Evolutionary conservation across 495 filamentous ascomycete genomes (phyloP), one percentile per base, ranked within the genome.

Genomic region (Penicillium ochrochloron): DNA sequence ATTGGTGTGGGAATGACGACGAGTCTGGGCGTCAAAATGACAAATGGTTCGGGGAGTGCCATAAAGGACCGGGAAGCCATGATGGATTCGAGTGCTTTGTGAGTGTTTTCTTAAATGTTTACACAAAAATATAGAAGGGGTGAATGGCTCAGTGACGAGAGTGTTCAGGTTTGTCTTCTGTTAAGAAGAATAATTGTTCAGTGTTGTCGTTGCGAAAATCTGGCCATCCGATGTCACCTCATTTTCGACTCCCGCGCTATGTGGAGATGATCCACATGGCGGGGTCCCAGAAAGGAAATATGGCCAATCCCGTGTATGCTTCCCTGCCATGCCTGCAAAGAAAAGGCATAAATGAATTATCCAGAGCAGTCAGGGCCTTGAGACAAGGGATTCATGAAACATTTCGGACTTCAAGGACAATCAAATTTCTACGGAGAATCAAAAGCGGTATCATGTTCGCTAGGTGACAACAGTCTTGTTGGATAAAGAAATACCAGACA

Each of bases 1-100:
- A 64, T 59, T 27, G 70, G 63, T 7, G 72, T 74, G 35, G 71
- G 71, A 50, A 74, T 5, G 3, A 74, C 27, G 39, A 73, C 53
- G 3, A 73, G 33, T 42, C 66, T 57, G 5, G 68, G 62, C 14
- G 71, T 73, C 27, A 65, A 42, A 19, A 73, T 50, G 29, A 37
- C 68, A 10, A 73, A 68, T 11, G 63, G 60, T 2, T 66, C 56
- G 14, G 27, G 42, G 33, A 39, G 31, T n/a, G 10, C 25, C 8
- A 12, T 17, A 17, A 9, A 29, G 25, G 23, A 27, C 14, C 14
- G 23, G 27, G 12, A 52, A n/a, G 48, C 25, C 48, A 52, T 52
- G 23, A 14, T 52, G 25, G 48, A 29, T 12, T 29, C 5, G 48
- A 12, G 15, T 23, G 21, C 1, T 46, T 21, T 21, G 19, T 23